A percentile compares a stretch with the other conserved stretches of the same genome.
Conservation (phyloP, 176 grass and related monocot genomes). For the Tillandsia leiboldiana region DNA sequence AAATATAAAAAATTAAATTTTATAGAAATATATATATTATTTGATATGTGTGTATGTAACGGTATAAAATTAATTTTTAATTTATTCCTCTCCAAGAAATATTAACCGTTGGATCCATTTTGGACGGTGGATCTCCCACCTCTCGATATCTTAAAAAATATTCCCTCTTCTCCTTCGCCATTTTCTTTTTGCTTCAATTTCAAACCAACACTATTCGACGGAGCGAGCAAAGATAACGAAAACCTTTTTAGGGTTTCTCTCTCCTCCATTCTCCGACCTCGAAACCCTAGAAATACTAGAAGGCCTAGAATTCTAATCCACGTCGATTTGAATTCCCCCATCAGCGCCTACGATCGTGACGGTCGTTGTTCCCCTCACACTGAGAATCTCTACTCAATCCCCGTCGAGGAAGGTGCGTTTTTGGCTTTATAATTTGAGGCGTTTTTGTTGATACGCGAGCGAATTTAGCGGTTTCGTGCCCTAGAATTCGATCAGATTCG, state of each 20-base stretch:
- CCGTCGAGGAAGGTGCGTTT: neutral
- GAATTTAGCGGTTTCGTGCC: neutral
- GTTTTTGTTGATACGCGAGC: neutral
- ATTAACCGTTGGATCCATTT: neutral
- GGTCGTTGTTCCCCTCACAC: neutral
- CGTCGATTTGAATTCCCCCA: neutral
- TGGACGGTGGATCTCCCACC: neutral
- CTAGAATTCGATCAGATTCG: neutral
- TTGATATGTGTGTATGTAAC: too few species aligned
- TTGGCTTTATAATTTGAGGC: neutral
- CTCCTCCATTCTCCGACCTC: neutral
- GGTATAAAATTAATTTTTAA: neutral
- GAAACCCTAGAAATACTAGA: neutral
- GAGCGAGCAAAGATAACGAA: neutral
- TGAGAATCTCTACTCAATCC: neutral
- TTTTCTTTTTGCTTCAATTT: neutral
- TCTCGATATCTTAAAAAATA: neutral
- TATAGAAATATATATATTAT: too few species aligned
- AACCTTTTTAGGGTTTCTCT: neutral
- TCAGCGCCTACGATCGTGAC: neutral
- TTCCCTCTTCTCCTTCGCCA: neutral
- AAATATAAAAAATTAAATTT: too few species aligned
- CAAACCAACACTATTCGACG: neutral
- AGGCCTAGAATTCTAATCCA: neutral
- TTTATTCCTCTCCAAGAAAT: neutral